These are phyloP conservation scores for Pugionium dolabratum DNA, from an alignment of 345 rosid genomes.

Conservation along the genomic window DNA sequence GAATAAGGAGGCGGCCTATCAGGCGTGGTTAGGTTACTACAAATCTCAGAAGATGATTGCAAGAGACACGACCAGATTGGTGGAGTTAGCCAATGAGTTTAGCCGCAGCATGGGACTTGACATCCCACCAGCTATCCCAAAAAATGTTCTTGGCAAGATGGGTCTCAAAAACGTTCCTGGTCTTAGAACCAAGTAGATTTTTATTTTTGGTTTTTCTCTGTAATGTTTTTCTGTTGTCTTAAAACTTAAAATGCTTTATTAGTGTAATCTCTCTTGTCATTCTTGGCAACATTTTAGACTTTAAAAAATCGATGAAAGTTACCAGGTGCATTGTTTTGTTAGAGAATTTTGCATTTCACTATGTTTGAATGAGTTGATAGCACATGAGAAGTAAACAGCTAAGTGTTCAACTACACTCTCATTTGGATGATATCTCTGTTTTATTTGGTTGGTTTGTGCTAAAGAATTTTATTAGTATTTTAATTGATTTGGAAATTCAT, in stretches of 20 bases:
- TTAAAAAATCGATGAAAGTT: background rate
- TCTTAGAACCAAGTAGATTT: constrained; percentile 61
- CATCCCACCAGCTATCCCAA: constrained; percentile 80
- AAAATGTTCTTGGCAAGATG: constrained; percentile 79
- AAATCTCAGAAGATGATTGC: constrained; percentile 76
- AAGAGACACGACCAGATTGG: constrained; percentile 68
- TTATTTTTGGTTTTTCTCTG: background rate
- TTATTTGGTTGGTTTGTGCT: too few relatives aligned
- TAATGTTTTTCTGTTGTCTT: constrained; percentile 3
- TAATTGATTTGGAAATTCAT: too few relatives aligned
- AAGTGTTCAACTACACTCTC: too few relatives aligned
- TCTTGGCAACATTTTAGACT: background rate
- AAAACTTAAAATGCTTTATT: constrained; percentile 9
- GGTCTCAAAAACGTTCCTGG: constrained; percentile 92
- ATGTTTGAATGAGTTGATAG: too few relatives aligned
- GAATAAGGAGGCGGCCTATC: constrained; percentile 85
- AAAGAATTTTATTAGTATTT: too few relatives aligned
- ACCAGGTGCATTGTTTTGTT: too few relatives aligned
- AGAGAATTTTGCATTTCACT: too few relatives aligned
- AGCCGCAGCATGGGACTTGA: constrained; percentile 95
- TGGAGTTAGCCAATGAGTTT: constrained; percentile 91
- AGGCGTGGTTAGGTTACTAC: constrained; percentile 98
- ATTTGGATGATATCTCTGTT: too few relatives aligned
- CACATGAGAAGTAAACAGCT: too few relatives aligned
- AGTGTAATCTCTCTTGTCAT: constrained; percentile 28